These are phyloP conservation scores for Tetrahymena borealis DNA, from an alignment of 73 alveolate species.

Conservation along the genomic window DNA sequence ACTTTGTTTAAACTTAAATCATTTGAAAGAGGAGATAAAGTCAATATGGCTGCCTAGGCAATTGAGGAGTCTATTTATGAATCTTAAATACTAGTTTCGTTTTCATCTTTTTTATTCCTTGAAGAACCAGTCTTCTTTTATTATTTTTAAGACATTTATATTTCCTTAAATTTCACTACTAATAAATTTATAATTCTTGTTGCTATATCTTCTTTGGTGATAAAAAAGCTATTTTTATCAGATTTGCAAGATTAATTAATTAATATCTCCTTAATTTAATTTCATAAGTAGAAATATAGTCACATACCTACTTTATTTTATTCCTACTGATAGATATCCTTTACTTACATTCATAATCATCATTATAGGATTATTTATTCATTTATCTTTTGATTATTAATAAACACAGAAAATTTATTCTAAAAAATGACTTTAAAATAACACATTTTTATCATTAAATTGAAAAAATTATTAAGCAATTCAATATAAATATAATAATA, in stretches of 20 bases:
- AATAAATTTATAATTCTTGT: not conserved
- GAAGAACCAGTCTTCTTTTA: not conserved
- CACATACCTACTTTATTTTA: too few species aligned
- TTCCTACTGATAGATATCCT: too few species aligned
- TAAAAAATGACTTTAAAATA: too few species aligned
- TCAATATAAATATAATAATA: too few species aligned
- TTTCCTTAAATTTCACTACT: not conserved
- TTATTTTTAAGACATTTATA: not conserved
- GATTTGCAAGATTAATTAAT: not conserved
- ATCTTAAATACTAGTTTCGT: not conserved
- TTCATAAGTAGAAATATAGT: not conserved
- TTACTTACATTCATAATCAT: too few species aligned
- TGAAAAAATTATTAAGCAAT: too few species aligned
- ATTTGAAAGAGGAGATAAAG: not conserved
- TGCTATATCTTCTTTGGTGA: not conserved
- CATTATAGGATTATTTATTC: too few species aligned
- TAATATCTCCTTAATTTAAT: not conserved
- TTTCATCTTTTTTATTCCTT: not conserved
- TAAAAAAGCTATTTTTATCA: not conserved
- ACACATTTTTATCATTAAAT: too few species aligned
- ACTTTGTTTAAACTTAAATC: not conserved
- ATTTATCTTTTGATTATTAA: too few species aligned
- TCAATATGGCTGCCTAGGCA: not conserved
- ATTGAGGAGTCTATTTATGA: not conserved
- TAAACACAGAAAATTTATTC: too few species aligned